Evolutionary conservation across 202 grass and related monocot species (phyloP).

Genomic region (Hordeum pubiflorum): DNA sequence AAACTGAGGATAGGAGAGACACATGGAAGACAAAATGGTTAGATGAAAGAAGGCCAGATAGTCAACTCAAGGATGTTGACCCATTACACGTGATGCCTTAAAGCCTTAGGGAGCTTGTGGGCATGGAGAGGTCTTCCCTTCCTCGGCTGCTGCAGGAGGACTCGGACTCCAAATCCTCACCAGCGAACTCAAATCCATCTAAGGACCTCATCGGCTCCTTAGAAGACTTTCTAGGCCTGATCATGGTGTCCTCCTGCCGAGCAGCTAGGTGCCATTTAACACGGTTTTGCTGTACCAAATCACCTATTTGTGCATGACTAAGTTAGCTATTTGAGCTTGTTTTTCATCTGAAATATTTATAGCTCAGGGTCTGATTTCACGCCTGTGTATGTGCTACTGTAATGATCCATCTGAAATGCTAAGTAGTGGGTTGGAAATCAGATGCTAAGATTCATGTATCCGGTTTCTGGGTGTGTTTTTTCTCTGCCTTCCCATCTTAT

Average conservation of each 20-base stretch:
- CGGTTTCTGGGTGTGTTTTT: neutral
- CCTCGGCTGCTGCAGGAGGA: neutral
- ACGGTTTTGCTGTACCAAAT: neutral
- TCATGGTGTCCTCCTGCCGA: neutral
- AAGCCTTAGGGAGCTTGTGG: neutral
- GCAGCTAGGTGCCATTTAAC: neutral
- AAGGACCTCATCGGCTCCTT: neutral
- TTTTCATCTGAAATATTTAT: slow-evolving; percentile 16
- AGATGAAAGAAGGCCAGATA: neutral
- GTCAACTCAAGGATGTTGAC: neutral
- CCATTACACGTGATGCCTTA: neutral
- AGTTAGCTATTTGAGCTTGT: neutral
- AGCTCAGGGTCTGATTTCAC: neutral
- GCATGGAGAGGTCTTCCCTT: neutral
- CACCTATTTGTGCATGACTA: neutral
- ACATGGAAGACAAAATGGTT: neutral
- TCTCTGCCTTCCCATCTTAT: neutral
- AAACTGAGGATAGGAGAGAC: neutral
- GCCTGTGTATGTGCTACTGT: neutral
- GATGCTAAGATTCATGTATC: slow-evolving; percentile 7
- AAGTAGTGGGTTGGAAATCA: neutral
- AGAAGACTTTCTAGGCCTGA: neutral
- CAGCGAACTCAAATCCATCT: neutral
- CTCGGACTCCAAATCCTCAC: neutral
- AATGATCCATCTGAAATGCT: neutral